These are phyloP conservation scores for Cladosporium phlei DNA, from an alignment of 2,329 filamentous ascomycete species.

Conservation along the genomic window DNA sequence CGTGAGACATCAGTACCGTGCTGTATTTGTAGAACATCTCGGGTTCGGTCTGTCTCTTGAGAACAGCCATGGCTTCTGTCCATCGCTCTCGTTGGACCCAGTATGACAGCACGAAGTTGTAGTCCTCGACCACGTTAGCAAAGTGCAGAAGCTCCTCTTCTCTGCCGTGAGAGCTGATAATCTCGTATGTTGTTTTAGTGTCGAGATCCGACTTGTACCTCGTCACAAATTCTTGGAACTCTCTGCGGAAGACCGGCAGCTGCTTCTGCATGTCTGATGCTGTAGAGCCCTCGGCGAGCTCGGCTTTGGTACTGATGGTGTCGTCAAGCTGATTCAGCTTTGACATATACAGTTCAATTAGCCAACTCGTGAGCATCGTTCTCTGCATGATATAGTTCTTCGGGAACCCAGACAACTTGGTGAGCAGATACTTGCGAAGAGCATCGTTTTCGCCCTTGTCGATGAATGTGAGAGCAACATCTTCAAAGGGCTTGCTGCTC, in stretches of 20 bases:
- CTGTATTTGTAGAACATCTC: slow-evolving; percentile 96
- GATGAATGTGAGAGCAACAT: slow-evolving; percentile 86
- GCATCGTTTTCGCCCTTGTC: slow-evolving; percentile 88
- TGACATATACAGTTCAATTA: slow-evolving; percentile 94
- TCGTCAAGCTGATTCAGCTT: slow-evolving; percentile 94
- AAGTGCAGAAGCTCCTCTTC: slow-evolving; percentile 91
- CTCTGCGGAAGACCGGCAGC: slow-evolving; percentile 64
- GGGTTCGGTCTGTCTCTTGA: slow-evolving; percentile 87
- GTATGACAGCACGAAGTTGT: slow-evolving; percentile 91
- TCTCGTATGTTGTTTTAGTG: slow-evolving; percentile 86
- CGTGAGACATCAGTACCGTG: slow-evolving; percentile 91
- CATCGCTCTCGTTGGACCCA: slow-evolving; percentile 96
- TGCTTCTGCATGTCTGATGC: slow-evolving; percentile 64
- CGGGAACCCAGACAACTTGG: slow-evolving; percentile 76
- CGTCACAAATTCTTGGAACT: slow-evolving; percentile 83
- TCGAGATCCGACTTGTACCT: slow-evolving; percentile 86
- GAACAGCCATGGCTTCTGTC: slow-evolving; percentile 76
- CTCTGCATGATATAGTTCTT: slow-evolving; percentile 86
- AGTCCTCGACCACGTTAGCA: slow-evolving; percentile 82
- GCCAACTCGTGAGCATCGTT: slow-evolving; percentile 91
- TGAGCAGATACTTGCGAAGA: slow-evolving; percentile 79
- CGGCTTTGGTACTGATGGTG: slow-evolving; percentile 82
- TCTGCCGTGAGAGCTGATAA: slow-evolving; percentile 90
- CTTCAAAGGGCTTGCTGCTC: slow-evolving; percentile 95
- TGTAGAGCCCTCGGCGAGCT: slow-evolving; percentile 62